phyloP scores from a whole-genome alignment of 768 basidiomycete genomes.

The Rubroboletus satanas region DNA sequence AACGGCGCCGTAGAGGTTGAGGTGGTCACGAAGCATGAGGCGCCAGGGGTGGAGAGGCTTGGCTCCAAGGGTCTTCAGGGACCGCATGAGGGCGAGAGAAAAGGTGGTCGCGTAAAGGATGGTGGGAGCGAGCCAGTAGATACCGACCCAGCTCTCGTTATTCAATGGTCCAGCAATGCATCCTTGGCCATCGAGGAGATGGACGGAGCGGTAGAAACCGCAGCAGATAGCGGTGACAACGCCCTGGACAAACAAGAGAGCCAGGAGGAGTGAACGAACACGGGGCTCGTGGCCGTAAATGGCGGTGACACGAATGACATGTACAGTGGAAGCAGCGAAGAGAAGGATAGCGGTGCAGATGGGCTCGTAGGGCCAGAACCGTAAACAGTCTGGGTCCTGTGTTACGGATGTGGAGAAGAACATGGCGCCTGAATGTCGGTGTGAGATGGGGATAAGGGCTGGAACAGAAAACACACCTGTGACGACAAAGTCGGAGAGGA shows the following conservation, averaged over 20 bases:
- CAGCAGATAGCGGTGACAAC: conserved; percentile 71
- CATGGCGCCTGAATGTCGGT: conserved; percentile 55
- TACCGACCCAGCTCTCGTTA: conserved; percentile 66
- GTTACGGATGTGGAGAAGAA: conserved; percentile 79
- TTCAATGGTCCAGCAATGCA: conserved; percentile 81
- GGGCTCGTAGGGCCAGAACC: conserved; percentile 82
- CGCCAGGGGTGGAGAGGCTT: conserved; percentile 72
- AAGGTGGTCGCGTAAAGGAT: conserved; percentile 47
- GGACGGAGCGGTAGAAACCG: conserved; percentile 80
- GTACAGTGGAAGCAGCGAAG: conserved; percentile 64
- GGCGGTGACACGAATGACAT: conserved; percentile 75
- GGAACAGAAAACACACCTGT: conserved; percentile 47
- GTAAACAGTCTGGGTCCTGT: conserved; percentile 49
- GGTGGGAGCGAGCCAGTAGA: conserved; percentile 82
- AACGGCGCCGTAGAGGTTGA: conserved; percentile 82
- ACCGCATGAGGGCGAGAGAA: conserved; percentile 22
- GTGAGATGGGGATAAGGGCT: not conserved
- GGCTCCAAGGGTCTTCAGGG: conserved; percentile 19
- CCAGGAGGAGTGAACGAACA: conserved; percentile 53
- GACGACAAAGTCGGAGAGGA: conserved; percentile 75
- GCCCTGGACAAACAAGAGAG: conserved; percentile 62
- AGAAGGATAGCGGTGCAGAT: conserved; percentile 81
- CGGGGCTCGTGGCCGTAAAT: conserved; percentile 61
- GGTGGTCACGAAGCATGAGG: conserved; percentile 84
- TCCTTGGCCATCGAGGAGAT: conserved; percentile 69